Conservation (phyloP, 2,329 filamentous ascomycete species). For the Calonectria henricotiae region DNA sequence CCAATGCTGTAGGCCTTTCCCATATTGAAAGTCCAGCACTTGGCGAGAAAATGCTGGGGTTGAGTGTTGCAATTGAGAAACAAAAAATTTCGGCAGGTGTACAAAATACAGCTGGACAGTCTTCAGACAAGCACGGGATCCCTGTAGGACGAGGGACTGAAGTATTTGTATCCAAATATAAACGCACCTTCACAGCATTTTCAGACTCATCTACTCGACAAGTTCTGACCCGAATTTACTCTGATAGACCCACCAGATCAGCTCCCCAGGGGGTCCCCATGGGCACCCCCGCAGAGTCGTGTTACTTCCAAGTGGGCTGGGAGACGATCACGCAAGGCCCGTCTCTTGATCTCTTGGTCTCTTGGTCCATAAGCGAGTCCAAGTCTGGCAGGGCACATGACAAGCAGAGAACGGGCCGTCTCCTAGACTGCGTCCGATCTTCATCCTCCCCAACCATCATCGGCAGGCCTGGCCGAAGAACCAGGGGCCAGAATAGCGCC, state of each 20-base stretch:
- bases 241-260: slow-evolving; percentile 35
- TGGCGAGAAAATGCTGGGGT: background rate
- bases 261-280: slow-evolving; percentile 38
- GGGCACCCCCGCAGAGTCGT: slow-evolving; percentile 43
- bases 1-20: slow-evolving; percentile 60
- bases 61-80: background rate
- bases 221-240: slow-evolving; percentile 10
- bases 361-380: slow-evolving; percentile 20
- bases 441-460: background rate
- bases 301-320: slow-evolving; percentile 29
- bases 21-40: slow-evolving; percentile 51
- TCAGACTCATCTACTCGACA: slow-evolving; percentile 14
- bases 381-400: slow-evolving; percentile 30
- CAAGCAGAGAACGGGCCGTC: slow-evolving; percentile 31
- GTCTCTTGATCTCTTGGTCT: background rate
- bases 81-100: no score
- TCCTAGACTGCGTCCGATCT: slow-evolving; percentile 3
- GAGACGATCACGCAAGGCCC: slow-evolving; percentile 40
- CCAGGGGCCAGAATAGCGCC: background rate
- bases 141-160: background rate
- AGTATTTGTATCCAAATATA: slow-evolving; percentile 44
- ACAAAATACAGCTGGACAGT: background rate
- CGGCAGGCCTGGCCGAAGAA: background rate
- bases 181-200: slow-evolving; percentile 25
- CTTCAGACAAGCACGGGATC: background rate